Base-by-base conservation (phyloP, 1,139 yeast species). In the Hansenula anomala region DNA sequence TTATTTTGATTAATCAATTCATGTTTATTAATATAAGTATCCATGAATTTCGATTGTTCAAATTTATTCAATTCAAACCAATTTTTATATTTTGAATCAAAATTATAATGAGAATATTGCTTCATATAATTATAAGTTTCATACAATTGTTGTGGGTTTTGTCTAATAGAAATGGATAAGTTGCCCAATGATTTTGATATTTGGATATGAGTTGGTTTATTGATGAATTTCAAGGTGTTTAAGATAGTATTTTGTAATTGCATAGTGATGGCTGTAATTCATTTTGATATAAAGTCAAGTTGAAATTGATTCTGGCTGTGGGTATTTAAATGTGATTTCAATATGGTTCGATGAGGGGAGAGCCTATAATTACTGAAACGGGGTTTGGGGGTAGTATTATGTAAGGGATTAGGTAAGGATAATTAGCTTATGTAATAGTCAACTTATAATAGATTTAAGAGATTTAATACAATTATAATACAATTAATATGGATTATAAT, bases 21-120 rank as follows among this genome's bases (percentile, higher is more conserved):
- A 30, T 45, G 48, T 17, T 41, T 15, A 9, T 12, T 6, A 25
- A 41, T 28, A 31, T 45, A 45, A 2, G 17, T 8, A 18, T 36
- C 15, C 19, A 44, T 36, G 17, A 45, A 45, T 18, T 7, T 16
- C 5, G 39, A 39, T 28, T 44, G 47, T 22, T 45, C 47, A 4
- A 6, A 6, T 6, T n/a, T 4, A 23, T 24, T 17, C n/a, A 32
- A 24, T 10, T 32, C 34, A 24, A 32, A 32, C 34, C 34, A 32
- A 8, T 25, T 6, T 12, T 20, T 13, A 37, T 34, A 47, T 46
- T 42, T 9, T 41, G 39, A 36, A 35, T 42, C 36, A 30, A 42
- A 37, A 29, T 44, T 43, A 12, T 38, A 25, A 22, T 37, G 40
- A 4, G 44, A 22, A 33, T 42, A 44, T 29, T 45, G 40, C 16